Conservation (phyloP, 805 yeast genomes). For the Zygosaccharomyces rouxii region DNA sequence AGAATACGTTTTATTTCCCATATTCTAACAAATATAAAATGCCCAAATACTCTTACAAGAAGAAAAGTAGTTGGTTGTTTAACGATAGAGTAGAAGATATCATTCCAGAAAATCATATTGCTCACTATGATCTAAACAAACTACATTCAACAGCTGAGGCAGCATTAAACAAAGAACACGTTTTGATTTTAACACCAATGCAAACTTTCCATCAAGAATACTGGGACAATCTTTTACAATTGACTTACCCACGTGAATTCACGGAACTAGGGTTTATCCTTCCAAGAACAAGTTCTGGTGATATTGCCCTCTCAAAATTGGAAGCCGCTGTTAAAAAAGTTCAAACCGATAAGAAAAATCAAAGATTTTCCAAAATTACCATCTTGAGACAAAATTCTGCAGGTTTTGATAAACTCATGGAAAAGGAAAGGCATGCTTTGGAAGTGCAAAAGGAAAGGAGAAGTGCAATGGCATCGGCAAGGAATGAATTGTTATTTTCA, state of each 20-base stretch:
- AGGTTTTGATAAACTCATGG: constrained; percentile 67
- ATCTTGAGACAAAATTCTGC: constrained; percentile 87
- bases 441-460: constrained; percentile 85
- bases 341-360: constrained; percentile 58
- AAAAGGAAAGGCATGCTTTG: constrained; percentile 87
- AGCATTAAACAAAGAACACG: constrained; percentile 70
- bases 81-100: constrained; percentile 50
- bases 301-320: constrained; percentile 62
- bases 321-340: constrained; percentile 70
- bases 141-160: constrained; percentile 70
- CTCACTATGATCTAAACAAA: constrained; percentile 80
- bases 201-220: constrained; percentile 78
- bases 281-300: constrained; percentile 81
- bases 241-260: constrained; percentile 79
- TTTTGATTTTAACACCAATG: constrained; percentile 85
- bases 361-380: constrained; percentile 76
- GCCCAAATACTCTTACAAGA: constrained; percentile 47
- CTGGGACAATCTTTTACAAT: constrained; percentile 75
- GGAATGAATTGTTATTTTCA: constrained; percentile 87
- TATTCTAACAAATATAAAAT: constrained; percentile 31
- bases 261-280: constrained; percentile 88
- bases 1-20: constrained; percentile 35
- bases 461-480: constrained; percentile 85
- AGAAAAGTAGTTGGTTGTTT: constrained; percentile 40
- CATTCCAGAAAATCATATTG: constrained; percentile 66